These are phyloP conservation scores for Vigna hirtella DNA, from an alignment of 306 rosid genomes.

Conservation along the genomic window DNA sequence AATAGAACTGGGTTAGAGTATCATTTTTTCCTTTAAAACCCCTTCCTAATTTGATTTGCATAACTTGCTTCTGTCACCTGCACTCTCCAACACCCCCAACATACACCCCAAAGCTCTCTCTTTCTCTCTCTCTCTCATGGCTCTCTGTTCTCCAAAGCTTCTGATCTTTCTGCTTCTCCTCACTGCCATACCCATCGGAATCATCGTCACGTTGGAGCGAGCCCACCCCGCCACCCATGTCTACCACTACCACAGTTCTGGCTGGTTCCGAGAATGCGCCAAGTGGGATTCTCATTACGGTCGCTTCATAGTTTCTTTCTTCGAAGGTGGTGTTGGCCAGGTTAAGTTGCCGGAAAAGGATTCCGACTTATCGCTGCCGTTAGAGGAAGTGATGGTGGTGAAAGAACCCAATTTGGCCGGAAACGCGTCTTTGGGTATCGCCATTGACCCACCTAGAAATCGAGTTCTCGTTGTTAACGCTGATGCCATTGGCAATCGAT, in stretches of 20 bases:
- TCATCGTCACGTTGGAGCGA: slow-evolving; percentile 72
- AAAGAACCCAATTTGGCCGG: slow-evolving; percentile 64
- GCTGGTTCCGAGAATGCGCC: slow-evolving; percentile 76
- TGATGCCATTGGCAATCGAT: slow-evolving; percentile 60
- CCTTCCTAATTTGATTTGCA: too few relatives aligned
- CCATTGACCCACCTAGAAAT: slow-evolving; percentile 64
- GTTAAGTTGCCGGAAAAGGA: slow-evolving; percentile 48
- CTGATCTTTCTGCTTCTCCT: slow-evolving; percentile 57
- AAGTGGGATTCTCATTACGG: slow-evolving; percentile 76
- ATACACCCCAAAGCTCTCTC: too few relatives aligned
- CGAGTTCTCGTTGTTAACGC: slow-evolving; percentile 70
- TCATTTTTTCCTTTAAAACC: too few relatives aligned
- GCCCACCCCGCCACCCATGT: slow-evolving; percentile 66
- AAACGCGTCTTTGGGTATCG: slow-evolving; percentile 74
- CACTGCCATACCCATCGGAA: slow-evolving; percentile 76
- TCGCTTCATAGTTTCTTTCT: slow-evolving; percentile 69
- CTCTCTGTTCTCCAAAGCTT: slow-evolving; percentile 57
- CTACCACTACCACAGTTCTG: slow-evolving; percentile 69
- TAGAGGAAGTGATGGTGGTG: slow-evolving; percentile 60
- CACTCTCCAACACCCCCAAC: too few relatives aligned
- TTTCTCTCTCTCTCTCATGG: slow-evolving; percentile 26
- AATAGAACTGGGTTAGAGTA: too few relatives aligned
- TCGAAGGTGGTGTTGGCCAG: slow-evolving; percentile 75
- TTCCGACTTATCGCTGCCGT: not conserved
- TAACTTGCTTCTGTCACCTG: too few relatives aligned